These are phyloP conservation scores for Serendipita sp. DNA, from an alignment of 768 basidiomycete species.

Conservation along the genomic window DNA sequence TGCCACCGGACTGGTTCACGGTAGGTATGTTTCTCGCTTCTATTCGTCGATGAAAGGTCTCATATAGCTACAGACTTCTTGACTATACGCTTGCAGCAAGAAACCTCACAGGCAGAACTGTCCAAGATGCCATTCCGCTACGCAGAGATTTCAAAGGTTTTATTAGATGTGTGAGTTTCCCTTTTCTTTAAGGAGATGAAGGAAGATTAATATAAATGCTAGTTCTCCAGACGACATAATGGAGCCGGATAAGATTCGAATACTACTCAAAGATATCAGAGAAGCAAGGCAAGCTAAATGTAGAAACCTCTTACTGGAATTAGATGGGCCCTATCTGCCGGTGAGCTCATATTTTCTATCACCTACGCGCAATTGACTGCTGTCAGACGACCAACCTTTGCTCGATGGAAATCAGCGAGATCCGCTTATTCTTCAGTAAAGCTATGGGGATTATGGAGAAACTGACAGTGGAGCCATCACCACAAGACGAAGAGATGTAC, in stretches of 20 bases:
- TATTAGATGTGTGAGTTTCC: conserved; percentile 72
- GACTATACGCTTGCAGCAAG: conserved; percentile 54
- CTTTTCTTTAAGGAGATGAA: conserved; percentile 8
- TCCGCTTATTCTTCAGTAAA: conserved; percentile 73
- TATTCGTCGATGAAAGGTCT: too few relatives aligned
- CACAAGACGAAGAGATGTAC: conserved; percentile 10
- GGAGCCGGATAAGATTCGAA: conserved; percentile 67
- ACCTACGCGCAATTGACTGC: background rate
- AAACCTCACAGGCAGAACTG: conserved; percentile 61
- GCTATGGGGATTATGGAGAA: conserved; percentile 63
- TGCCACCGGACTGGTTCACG: conserved; percentile 78
- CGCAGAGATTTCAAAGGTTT: conserved; percentile 76
- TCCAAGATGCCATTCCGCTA: conserved; percentile 75
- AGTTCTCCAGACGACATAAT: conserved; percentile 87
- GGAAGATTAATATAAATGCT: background rate
- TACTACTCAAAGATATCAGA: conserved; percentile 83
- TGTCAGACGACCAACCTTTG: conserved; percentile 49
- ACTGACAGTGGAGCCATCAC: conserved; percentile 21
- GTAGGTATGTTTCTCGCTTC: conserved; percentile 42
- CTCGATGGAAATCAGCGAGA: conserved; percentile 89
- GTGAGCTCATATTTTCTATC: conserved; percentile 26
- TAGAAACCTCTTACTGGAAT: conserved; percentile 61
- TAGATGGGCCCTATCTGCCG: conserved; percentile 70
- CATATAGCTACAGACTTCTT: conserved; percentile 47
- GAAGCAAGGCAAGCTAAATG: conserved; percentile 93